Percentiles rank a stretch among this genome's conserved stretches.
These are phyloP conservation scores for Ganoderma leucocontextum DNA, from an alignment of 1,284 basidiomycete genomes.

Conservation along the genomic window DNA sequence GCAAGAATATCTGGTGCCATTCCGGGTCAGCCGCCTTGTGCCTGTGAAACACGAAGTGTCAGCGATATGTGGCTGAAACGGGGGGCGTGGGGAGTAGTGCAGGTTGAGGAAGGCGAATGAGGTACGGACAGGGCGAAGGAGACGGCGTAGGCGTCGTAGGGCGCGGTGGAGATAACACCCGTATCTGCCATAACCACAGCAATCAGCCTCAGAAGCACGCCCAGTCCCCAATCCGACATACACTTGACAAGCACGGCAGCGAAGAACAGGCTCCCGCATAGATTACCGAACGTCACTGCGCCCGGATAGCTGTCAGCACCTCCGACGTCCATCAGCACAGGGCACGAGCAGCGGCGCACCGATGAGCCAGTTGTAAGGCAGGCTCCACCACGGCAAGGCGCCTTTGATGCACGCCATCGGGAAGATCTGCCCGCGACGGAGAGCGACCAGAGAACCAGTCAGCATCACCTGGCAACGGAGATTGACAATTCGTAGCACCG, in stretches of 20 bases:
- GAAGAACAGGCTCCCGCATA: slow-evolving; percentile 77
- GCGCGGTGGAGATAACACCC: slow-evolving; percentile 64
- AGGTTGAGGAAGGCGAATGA: neutral
- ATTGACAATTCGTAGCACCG: slow-evolving; percentile 20
- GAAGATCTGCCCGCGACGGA: slow-evolving; percentile 54
- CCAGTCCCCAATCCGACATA: slow-evolving; percentile 41
- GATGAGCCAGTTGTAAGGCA: slow-evolving; percentile 72
- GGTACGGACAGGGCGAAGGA: slow-evolving; percentile 61
- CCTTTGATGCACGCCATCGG: slow-evolving; percentile 72
- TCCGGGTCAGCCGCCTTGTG: slow-evolving; percentile 68
- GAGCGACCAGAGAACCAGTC: neutral
- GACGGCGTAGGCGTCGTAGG: slow-evolving; percentile 62
- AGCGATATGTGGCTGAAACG: slow-evolving; percentile 2
- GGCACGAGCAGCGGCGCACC: slow-evolving; percentile 48
- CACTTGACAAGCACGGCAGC: slow-evolving; percentile 72
- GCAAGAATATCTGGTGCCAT: slow-evolving; percentile 80
- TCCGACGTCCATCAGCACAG: neutral
- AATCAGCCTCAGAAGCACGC: slow-evolving; percentile 6
- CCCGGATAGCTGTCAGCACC: neutral
- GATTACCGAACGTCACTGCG: slow-evolving; percentile 75
- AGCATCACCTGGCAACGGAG: neutral
- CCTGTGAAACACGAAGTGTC: slow-evolving; percentile 42
- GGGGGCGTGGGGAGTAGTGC: no score
- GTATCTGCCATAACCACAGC: slow-evolving; percentile 43
- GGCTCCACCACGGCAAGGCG: slow-evolving; percentile 72